Evolutionary conservation across 164 flowering plant species (phyloP).

Genomic region (Litsea cubeba): DNA sequence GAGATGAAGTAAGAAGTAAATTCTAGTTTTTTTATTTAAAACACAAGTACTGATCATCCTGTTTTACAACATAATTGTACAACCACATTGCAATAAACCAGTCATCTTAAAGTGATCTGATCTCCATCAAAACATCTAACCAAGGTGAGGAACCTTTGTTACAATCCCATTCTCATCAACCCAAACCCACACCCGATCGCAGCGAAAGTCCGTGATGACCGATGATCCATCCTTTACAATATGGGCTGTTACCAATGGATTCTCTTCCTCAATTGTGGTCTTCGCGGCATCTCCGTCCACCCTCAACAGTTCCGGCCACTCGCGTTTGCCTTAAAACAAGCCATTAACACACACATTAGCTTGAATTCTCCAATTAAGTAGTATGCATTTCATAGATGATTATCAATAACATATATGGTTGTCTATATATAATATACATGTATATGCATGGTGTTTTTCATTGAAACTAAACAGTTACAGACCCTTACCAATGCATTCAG

Average conservation of each 20-base stretch:
- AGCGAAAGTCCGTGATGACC: conserved; percentile 19
- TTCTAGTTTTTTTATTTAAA: too few relatives aligned
- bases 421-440: not conserved
- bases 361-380: not conserved
- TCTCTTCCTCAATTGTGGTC: conserved; percentile 15
- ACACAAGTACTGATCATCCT: too few relatives aligned
- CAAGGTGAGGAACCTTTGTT: conserved; percentile 14
- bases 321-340: conserved; percentile 14
- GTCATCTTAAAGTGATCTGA: too few relatives aligned
- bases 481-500: not conserved
- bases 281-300: conserved; percentile 14
- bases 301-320: conserved; percentile 27
- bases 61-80: too few relatives aligned
- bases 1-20: too few relatives aligned
- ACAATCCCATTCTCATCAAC: conserved; percentile 13
- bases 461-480: not conserved
- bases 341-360: not conserved
- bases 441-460: too few relatives aligned
- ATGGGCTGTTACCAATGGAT: conserved; percentile 3
- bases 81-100: too few relatives aligned
- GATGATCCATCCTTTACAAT: conserved; percentile 10
- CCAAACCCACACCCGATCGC: conserved; percentile 39
- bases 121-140: not conserved
- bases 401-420: not conserved
- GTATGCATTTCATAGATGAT: not conserved